Percentiles rank a stretch among this genome's conserved stretches.
Conservation (phyloP, 2,329 filamentous ascomycete species). For the Sordariomycetes sp. region DNA sequence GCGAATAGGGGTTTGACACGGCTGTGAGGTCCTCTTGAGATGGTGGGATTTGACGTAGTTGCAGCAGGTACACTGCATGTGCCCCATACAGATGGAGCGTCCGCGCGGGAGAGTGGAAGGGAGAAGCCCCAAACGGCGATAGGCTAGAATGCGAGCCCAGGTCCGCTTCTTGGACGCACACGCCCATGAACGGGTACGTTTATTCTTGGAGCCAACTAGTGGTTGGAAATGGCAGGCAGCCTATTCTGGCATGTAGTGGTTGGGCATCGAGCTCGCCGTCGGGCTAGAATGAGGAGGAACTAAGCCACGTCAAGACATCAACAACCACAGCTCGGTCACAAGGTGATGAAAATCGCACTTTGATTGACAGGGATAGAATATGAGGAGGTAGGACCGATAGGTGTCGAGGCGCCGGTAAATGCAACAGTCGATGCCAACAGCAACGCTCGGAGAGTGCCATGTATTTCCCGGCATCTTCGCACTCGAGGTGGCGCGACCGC, state of each 20-base stretch:
- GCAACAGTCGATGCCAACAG: too few species aligned
- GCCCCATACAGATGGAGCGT: background rate
- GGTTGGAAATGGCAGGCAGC: background rate
- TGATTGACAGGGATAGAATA: too few species aligned
- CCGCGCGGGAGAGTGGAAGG: background rate
- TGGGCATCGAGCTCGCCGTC: background rate
- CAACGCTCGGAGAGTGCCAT: too few species aligned
- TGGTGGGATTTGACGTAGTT: background rate
- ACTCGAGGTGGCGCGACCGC: background rate
- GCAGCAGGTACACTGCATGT: background rate
- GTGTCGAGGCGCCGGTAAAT: too few species aligned
- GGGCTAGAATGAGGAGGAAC: background rate
- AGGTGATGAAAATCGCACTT: too few species aligned
- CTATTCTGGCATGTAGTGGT: background rate
- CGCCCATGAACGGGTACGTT: background rate
- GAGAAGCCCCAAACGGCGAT: background rate
- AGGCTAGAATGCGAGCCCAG: background rate
- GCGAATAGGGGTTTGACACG: conserved; percentile 4
- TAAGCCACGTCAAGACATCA: background rate
- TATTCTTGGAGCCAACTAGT: background rate
- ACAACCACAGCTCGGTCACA: background rate
- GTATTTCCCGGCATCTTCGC: too few species aligned
- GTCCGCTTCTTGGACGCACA: background rate
- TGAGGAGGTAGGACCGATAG: too few species aligned
- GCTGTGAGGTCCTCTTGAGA: background rate